A percentile compares a stretch with the other conserved stretches of the same genome.
Conservation (phyloP, 2,329 filamentous ascomycete genomes). For the Ilyonectria destructans region DNA sequence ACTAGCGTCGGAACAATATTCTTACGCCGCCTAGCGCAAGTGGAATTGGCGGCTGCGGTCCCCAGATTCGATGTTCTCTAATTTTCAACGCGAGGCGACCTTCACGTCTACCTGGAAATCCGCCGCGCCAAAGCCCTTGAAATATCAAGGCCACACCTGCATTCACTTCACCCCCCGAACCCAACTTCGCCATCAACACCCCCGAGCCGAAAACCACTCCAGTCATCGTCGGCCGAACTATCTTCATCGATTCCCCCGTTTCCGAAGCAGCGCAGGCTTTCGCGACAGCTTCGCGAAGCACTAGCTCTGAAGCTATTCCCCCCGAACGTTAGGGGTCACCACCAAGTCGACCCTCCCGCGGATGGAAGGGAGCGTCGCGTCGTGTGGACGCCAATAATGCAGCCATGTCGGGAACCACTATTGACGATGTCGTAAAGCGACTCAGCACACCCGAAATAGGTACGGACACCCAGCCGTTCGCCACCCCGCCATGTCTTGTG, state of each 20-base stretch:
- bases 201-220: conserved; percentile 13
- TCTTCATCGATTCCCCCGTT: conserved; percentile 5
- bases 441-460: conserved; percentile 71
- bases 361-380: conserved; percentile 56
- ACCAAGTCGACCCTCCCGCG: conserved; percentile 47
- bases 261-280: conserved; percentile 29
- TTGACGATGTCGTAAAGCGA: conserved; percentile 77
- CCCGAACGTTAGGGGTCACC: conserved; percentile 37
- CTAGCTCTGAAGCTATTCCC: conserved; percentile 37
- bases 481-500: conserved; percentile 33
- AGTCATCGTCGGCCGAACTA: neutral
- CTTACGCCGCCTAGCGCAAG: conserved; percentile 57
- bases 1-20: conserved; percentile 56
- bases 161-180: conserved; percentile 30
- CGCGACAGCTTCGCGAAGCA: conserved; percentile 47
- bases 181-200: conserved; percentile 17
- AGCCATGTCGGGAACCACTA: conserved; percentile 73
- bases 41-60: conserved; percentile 59
- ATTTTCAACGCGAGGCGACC: conserved; percentile 58
- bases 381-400: conserved; percentile 63
- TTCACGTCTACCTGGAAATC: conserved; percentile 43
- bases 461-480: conserved; percentile 53
- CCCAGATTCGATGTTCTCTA: conserved; percentile 58
- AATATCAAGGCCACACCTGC: conserved; percentile 20
- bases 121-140: conserved; percentile 28